These are phyloP conservation scores for Nothophaeocryptopus gaeumannii DNA, from an alignment of 2,329 filamentous ascomycete species.

Conservation along the genomic window DNA sequence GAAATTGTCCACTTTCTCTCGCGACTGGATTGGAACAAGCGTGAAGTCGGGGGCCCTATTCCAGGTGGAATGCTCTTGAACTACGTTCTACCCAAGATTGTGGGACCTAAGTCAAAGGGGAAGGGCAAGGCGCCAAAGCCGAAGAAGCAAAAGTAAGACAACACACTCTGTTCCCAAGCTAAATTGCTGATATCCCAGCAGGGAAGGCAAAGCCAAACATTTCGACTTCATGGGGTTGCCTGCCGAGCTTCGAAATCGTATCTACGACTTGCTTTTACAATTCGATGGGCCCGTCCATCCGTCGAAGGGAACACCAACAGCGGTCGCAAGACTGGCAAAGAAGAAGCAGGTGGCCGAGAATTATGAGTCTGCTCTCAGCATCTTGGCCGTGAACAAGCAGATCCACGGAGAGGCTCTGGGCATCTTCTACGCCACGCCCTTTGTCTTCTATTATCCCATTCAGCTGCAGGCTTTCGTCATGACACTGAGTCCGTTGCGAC, in stretches of 20 bases:
- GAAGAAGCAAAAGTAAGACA: background rate
- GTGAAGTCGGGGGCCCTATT: slow-evolving; percentile 27
- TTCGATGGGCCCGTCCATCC: slow-evolving; percentile 24
- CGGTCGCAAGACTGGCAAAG: background rate
- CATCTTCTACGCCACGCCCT: slow-evolving; percentile 29
- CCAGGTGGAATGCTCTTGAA: slow-evolving; percentile 30
- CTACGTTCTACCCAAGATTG: slow-evolving; percentile 26
- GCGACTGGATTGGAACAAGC: background rate
- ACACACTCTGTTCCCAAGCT: too few species aligned
- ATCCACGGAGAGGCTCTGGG: slow-evolving; percentile 27
- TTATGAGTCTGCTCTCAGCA: slow-evolving; percentile 20
- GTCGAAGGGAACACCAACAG: slow-evolving; percentile 17
- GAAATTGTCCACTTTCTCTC: slow-evolving; percentile 24
- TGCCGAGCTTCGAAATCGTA: slow-evolving; percentile 28
- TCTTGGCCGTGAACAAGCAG: slow-evolving; percentile 28
- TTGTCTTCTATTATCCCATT: slow-evolving; percentile 30
- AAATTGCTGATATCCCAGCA: background rate
- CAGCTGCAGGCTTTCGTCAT: slow-evolving; percentile 25
- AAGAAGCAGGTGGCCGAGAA: background rate
- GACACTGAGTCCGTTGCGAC: slow-evolving; percentile 16
- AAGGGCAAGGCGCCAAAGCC: background rate
- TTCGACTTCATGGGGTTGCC: slow-evolving; percentile 28
- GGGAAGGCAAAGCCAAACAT: background rate
- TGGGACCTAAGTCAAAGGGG: background rate
- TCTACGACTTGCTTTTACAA: slow-evolving; percentile 26